Evolutionary conservation across 2,329 filamentous ascomycete genomes (phyloP), one percentile per base, ranked within the genome.

Genomic region (Fusarium sambucinum): DNA sequence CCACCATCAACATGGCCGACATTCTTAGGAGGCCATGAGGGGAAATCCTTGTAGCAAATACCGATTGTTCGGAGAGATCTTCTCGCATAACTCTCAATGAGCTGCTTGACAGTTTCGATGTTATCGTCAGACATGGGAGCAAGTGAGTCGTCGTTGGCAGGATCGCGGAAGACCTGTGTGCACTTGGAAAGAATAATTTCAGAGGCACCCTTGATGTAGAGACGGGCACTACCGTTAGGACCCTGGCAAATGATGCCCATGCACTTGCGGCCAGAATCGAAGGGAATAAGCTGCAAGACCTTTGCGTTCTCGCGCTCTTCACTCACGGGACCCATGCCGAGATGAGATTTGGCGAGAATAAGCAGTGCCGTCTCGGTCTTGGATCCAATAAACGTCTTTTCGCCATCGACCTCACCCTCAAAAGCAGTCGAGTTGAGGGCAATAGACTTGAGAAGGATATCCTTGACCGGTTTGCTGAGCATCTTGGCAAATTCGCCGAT

Each of bases 61-160:
- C 90, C 92, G 71, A 97, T 96, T 2, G 94, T 96, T 66, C 94
- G 88, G 32, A 97, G 84, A 10, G 93, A 96, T 19, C 90, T 86
- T 27, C 87, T 88, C 12, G 94, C 94, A 76, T 97, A 97, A 46
- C 85, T 86, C 66, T 90, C 88, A 71, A 97, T 96, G 47, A 93
- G 83, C 23, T 84, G 81, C 68, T 87, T 86, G 66, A 97, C 77
- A 10, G 80, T 84, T 64, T 85, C 79, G 53, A 82, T 81, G 68
- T 89, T 87, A 44, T 86, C 84, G 25, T 81, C 77, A 13, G 83
- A 84, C 65, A 90, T 77, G 1, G 80, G 67, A 1, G 79, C 67
- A n/a, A 80, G 72, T 4, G 82, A 77, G 32, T 79, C 73, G 68
- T 84, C 83, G 21, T 71, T 73, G 6, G 84, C 80, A 25, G 86